These are phyloP conservation scores for Thermothelomyces thermophilus DNA, from an alignment of 2,329 filamentous ascomycete species.

Conservation along the genomic window DNA sequence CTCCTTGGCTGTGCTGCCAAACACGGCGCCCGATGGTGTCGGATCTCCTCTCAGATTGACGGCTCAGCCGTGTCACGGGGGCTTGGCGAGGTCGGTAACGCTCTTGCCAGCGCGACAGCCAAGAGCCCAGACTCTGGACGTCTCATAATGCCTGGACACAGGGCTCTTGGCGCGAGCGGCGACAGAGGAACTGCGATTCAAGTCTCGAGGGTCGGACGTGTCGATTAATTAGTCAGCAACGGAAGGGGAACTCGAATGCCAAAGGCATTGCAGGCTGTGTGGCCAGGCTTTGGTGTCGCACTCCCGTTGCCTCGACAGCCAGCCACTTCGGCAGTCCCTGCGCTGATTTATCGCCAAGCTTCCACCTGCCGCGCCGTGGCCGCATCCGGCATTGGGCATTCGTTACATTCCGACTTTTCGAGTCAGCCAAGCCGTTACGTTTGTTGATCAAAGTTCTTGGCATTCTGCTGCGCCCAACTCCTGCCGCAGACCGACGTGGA, in stretches of 20 bases:
- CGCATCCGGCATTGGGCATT: slow-evolving; percentile 15
- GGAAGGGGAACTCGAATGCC: too few species aligned
- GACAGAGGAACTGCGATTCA: background rate
- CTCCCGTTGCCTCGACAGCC: too few species aligned
- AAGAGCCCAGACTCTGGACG: background rate
- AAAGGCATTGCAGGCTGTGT: too few species aligned
- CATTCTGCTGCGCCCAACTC: slow-evolving; percentile 2
- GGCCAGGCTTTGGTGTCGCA: too few species aligned
- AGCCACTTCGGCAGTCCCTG: background rate
- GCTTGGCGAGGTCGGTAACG: background rate
- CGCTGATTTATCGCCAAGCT: slow-evolving; percentile 9
- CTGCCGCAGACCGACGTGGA: background rate
- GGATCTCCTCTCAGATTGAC: background rate
- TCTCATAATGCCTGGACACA: background rate
- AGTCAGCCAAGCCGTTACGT: slow-evolving; percentile 16
- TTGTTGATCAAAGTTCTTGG: slow-evolving; percentile 15
- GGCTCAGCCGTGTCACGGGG: slow-evolving; percentile 1
- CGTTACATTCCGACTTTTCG: slow-evolving; percentile 2
- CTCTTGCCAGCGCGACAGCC: background rate
- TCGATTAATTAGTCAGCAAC: too few species aligned
- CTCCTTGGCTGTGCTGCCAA: slow-evolving; percentile 14
- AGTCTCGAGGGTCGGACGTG: too few species aligned
- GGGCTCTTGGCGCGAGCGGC: background rate
- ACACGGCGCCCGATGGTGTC: background rate
- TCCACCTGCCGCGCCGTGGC: slow-evolving; percentile 13